These are phyloP conservation scores for Glaciozyma martinii DNA, from an alignment of 768 basidiomycete genomes.

Conservation along the genomic window DNA sequence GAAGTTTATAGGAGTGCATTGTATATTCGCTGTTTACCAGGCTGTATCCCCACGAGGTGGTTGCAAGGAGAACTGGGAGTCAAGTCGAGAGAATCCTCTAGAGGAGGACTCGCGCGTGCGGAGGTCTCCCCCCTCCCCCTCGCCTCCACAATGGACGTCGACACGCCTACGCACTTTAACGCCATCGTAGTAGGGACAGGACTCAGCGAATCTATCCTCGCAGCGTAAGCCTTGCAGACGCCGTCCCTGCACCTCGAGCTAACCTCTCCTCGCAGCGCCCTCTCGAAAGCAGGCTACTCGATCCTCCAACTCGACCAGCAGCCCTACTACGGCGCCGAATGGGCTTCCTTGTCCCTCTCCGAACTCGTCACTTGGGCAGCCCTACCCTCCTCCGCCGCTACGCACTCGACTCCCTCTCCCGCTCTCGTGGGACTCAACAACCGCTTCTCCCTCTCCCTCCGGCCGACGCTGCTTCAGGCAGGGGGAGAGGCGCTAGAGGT, in stretches of 20 bases:
- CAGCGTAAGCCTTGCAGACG: constrained; percentile 59
- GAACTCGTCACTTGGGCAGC: constrained; percentile 52
- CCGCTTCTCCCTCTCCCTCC: constrained; percentile 76
- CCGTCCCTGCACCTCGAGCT: neutral
- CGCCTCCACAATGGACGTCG: too few species aligned
- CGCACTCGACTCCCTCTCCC: constrained; percentile 6
- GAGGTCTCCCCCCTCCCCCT: too few species aligned
- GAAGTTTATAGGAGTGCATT: too few species aligned
- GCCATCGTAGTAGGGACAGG: neutral
- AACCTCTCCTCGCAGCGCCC: constrained; percentile 50
- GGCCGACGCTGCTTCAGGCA: constrained; percentile 70
- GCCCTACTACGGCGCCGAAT: constrained; percentile 70
- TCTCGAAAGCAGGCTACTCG: constrained; percentile 77
- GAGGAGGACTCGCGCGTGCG: too few species aligned
- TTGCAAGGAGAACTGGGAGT: too few species aligned
- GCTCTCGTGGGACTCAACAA: constrained; percentile 48
- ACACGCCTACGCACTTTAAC: constrained; percentile 38
- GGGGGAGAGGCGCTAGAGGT: constrained; percentile 68
- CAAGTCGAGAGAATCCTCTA: too few species aligned
- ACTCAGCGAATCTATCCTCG: constrained; percentile 69
- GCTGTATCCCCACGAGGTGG: too few species aligned
- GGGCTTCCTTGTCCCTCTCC: constrained; percentile 71
- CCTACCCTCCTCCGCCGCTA: neutral
- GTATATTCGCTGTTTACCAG: too few species aligned
- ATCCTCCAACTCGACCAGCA: constrained; percentile 82